Percentiles rank a stretch among this genome's conserved stretches.
Evolutionary conservation across 768 basidiomycete genomes (phyloP).

Genomic region (Sporobolomyces pararoseus): DNA sequence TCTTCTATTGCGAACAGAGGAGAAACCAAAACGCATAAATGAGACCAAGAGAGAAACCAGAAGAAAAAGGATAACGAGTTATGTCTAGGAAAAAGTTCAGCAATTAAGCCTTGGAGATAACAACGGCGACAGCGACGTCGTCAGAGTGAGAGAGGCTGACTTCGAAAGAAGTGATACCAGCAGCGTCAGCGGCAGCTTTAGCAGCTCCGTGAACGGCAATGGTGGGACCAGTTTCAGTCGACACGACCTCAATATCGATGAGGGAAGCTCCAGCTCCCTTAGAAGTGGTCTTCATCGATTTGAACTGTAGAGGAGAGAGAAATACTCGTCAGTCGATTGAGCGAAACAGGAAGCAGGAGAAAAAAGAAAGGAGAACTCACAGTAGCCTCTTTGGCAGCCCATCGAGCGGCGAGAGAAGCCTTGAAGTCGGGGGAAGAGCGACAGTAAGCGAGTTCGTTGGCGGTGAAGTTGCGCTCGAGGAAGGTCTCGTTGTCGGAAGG

Average conservation of each 20-base stretch:
- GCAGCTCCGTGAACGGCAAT: conserved; percentile 71
- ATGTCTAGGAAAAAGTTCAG: background rate
- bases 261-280: conserved; percentile 91
- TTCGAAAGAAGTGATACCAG: conserved; percentile 69
- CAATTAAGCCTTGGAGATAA: conserved; percentile 2
- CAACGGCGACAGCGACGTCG: conserved; percentile 41
- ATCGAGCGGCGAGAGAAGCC: conserved; percentile 92
- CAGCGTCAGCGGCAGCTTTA: conserved; percentile 63
- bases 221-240: conserved; percentile 67
- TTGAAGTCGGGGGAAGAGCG: conserved; percentile 73
- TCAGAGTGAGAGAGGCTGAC: conserved; percentile 75
- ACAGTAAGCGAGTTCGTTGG: conserved; percentile 81
- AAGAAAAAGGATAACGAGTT: background rate
- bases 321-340: background rate
- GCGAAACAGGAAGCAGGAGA: background rate
- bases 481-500: conserved; percentile 85
- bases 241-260: conserved; percentile 94
- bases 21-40: too few relatives aligned
- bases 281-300: conserved; percentile 81
- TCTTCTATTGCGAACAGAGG: too few relatives aligned
- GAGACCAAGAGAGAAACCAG: background rate
- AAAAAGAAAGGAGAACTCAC: conserved; percentile 37
- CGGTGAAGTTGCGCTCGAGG: conserved; percentile 86
- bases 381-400: conserved; percentile 90
- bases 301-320: conserved; percentile 61